Base-by-base conservation (phyloP, 108 stramenopile genomes). In the Cyclostephanos invisitatus region DNA sequence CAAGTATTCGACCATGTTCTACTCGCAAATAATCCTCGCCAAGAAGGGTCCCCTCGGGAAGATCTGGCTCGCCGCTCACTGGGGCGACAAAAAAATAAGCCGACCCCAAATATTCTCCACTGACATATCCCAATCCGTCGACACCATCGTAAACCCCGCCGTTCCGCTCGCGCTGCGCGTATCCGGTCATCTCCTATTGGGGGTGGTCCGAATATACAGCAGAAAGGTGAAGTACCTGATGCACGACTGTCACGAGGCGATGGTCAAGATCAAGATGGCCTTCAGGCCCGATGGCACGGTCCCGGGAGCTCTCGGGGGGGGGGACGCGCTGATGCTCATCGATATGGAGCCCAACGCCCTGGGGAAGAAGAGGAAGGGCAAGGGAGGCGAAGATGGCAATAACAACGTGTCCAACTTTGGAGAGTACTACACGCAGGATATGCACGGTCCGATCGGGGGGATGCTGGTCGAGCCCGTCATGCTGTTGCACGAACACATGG, bases 31-130 rank as follows among this genome's bases (percentile, higher is more conserved):
- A 56, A 97, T 99, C 70, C 83, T 99, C 29, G 96, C 97, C 70
- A 98, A 98, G 80, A 98, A 98, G 77, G 99, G 97, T 7, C 98
- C 98, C 18, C 87, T 98, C 47, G 99, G 97, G 44, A 98, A 98
- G 68, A 92, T 99, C n/a, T 99, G 99, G 99, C 84, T 98, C 46
- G 99, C 99, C 36, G 99, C 99, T 18, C 98, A 98, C 76, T 98
- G 94, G 96, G 90, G 90, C 10, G 99, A 99, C 86, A 98, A 98
- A 84, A 98, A 98, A 76, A 80, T 99, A 28, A 94, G 86, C 61
- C 94, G 97, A 49, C 85, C 89, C 7, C 94, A 96, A 75, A 95
- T 99, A 53, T 98, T 98, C 84, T 84, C 88, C 69, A 98, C 97
- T 36, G 96, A 98, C 80, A 98, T 99, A 78, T 77, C 88, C 74